Percentiles rank a stretch among this genome's conserved stretches.
Conservation (phyloP, 2,329 filamentous ascomycete species). For the Alternaria novae-zelandiae region DNA sequence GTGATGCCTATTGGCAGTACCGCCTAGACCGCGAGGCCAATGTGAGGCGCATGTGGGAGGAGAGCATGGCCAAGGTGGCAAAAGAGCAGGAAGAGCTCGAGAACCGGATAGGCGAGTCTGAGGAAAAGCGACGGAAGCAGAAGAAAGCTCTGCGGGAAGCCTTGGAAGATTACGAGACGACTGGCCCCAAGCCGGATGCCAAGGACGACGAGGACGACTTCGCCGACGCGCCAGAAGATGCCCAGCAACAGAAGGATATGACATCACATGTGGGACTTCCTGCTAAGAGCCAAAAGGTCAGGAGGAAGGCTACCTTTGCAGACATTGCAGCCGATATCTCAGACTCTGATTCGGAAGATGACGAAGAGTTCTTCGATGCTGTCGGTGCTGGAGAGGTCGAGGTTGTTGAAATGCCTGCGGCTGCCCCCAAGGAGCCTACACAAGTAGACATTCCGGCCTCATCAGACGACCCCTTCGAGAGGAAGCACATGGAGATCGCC, state of each 20-base stretch:
- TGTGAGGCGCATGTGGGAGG: constrained; percentile 95
- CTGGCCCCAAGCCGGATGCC: constrained; percentile 16
- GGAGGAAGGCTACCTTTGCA: constrained; percentile 71
- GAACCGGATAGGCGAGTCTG: constrained; percentile 83
- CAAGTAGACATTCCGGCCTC: constrained; percentile 37
- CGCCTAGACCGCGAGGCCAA: constrained; percentile 89
- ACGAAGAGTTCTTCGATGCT: constrained; percentile 96
- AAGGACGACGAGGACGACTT: constrained; percentile 40
- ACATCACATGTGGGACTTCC: constrained; percentile 24
- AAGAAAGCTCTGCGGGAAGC: constrained; percentile 89
- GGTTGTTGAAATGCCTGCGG: constrained; percentile 69
- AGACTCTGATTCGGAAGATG: constrained; percentile 74
- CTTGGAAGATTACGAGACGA: constrained; percentile 63
- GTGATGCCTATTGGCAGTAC: constrained; percentile 97
- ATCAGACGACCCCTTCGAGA: constrained; percentile 56
- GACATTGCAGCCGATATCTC: constrained; percentile 72
- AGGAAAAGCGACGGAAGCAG: constrained; percentile 86
- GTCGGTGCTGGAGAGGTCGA: constrained; percentile 92
- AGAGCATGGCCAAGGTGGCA: constrained; percentile 95
- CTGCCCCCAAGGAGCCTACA: constrained; percentile 43
- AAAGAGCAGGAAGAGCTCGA: constrained; percentile 92
- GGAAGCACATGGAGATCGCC: constrained; percentile 69
- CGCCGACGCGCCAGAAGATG: constrained; percentile 37
- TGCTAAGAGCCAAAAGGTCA: constrained; percentile 32
- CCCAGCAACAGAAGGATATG: constrained; percentile 43